Percentiles rank a stretch among this genome's conserved stretches.
phyloP scores from a whole-genome alignment of 305 asterid genomes.

The Andrographis paniculata region DNA sequence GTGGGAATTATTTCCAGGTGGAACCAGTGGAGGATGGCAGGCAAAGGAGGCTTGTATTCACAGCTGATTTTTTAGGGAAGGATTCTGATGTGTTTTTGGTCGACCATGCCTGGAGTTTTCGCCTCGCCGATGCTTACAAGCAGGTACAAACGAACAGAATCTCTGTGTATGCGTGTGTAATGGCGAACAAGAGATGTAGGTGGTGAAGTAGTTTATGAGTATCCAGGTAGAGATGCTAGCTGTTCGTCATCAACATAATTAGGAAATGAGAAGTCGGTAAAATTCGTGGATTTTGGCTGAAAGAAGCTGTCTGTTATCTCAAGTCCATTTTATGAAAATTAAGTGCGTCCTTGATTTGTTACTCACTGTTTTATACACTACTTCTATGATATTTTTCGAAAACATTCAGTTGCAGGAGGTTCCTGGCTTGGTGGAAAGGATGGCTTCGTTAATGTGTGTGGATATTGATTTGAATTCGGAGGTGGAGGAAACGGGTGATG shows the following conservation, averaged over 20 bases:
- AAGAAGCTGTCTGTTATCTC: background rate
- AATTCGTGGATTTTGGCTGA: background rate
- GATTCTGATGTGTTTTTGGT: conserved; percentile 73
- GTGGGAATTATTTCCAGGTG: conserved; percentile 78
- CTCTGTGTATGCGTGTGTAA: too few species aligned
- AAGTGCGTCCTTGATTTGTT: background rate
- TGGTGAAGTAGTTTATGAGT: too few species aligned
- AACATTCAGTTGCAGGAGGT: conserved; percentile 68
- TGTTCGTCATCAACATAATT: too few species aligned
- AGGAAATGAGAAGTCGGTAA: background rate
- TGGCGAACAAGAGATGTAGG: too few species aligned
- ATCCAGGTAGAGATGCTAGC: too few species aligned
- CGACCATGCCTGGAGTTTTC: conserved; percentile 99
- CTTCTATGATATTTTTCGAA: conserved; percentile 12
- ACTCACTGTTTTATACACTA: background rate
- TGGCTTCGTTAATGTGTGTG: conserved; percentile 92
- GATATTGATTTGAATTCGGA: conserved; percentile 53
- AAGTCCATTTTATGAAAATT: background rate
- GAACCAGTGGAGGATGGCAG: conserved; percentile 77
- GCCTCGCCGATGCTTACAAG: conserved; percentile 80
- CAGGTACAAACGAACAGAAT: conserved; percentile 36
- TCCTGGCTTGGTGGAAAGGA: conserved; percentile 88
- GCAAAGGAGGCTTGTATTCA: conserved; percentile 69
- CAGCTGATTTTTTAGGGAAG: conserved; percentile 34
- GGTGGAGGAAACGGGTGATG: conserved; percentile 31